Conservation (phyloP, 495 filamentous ascomycete species). For the Paragyromitra xinjiangensis region DNA sequence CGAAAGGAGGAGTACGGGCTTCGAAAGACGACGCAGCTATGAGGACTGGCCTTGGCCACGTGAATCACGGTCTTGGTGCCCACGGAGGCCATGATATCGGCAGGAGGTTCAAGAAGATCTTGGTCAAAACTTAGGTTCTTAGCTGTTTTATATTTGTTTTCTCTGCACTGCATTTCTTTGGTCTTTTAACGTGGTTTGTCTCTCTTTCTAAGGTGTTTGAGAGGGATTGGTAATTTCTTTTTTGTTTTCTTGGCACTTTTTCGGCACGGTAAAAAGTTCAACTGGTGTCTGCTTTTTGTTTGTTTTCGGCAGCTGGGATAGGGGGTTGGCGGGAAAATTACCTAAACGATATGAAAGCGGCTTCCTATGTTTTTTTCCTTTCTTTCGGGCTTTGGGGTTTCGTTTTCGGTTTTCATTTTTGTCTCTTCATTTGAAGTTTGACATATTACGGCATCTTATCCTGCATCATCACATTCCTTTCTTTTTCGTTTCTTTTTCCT, state of each 20-base stretch:
- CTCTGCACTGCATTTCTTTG: slow-evolving; percentile 44
- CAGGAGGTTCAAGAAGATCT: slow-evolving; percentile 55
- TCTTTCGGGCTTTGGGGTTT: slow-evolving; percentile 37
- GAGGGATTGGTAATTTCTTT: slow-evolving; percentile 35
- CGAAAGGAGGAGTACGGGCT: slow-evolving; percentile 49
- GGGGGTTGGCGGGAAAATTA: slow-evolving; percentile 43
- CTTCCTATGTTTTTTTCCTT: slow-evolving; percentile 41
- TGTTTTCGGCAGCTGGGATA: slow-evolving; percentile 47
- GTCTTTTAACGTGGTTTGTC: slow-evolving; percentile 48
- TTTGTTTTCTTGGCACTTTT: slow-evolving; percentile 44
- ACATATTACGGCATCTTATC: slow-evolving; percentile 41
- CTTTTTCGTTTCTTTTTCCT: slow-evolving; percentile 32
- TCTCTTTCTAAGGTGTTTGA: slow-evolving; percentile 43
- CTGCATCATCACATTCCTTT: slow-evolving; percentile 43
- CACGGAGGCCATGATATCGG: slow-evolving; percentile 52
- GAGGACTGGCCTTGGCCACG: slow-evolving; percentile 44
- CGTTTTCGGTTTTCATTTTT: slow-evolving; percentile 30
- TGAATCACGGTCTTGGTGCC: slow-evolving; percentile 39
- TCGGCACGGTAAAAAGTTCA: slow-evolving; percentile 51
- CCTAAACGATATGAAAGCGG: slow-evolving; percentile 51
- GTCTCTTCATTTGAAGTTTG: slow-evolving; percentile 46
- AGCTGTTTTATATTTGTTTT: slow-evolving; percentile 41
- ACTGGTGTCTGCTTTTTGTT: slow-evolving; percentile 47
- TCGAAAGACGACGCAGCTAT: slow-evolving; percentile 54
- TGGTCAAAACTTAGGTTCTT: slow-evolving; percentile 55